Conservation (phyloP, 2,329 filamentous ascomycete species). For the Xylaria digitata region DNA sequence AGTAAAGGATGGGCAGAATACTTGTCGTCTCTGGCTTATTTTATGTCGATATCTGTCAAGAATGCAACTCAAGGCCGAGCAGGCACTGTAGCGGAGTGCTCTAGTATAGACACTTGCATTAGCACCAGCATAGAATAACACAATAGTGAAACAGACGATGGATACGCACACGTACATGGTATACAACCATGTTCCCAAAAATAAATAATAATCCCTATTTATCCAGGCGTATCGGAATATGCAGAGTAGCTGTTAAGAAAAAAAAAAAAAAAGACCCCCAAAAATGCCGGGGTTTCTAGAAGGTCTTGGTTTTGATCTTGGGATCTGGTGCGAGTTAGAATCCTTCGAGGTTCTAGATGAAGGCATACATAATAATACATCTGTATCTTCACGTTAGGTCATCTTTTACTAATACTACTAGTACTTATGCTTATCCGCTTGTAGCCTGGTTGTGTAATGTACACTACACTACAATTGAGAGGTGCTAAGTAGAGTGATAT, state of each 20-base stretch:
- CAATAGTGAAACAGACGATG: conserved; percentile 47
- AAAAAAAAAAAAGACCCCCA: neutral
- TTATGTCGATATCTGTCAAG: conserved; percentile 23
- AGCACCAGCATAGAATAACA: conserved; percentile 39
- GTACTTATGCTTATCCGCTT: no score
- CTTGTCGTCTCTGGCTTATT: conserved; percentile 7
- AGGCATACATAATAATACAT: no score
- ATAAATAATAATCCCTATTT: conserved; percentile 14
- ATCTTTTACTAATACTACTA: no score
- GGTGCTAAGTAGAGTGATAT: neutral
- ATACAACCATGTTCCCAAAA: conserved; percentile 31
- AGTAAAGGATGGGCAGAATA: conserved; percentile 30
- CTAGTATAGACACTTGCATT: conserved; percentile 27
- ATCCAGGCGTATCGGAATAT: conserved; percentile 1
- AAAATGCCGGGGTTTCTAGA: conserved; percentile 9
- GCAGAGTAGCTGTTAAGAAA: neutral
- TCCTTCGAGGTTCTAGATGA: no score
- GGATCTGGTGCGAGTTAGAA: neutral
- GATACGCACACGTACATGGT: conserved; percentile 5
- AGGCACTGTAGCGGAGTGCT: conserved; percentile 10
- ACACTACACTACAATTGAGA: no score
- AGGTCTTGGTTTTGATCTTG: conserved; percentile 13
- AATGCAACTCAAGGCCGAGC: conserved; percentile 26
- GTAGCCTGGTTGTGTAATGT: neutral
- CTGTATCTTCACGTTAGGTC: no score